Evolutionary conservation across 208 protist genomes (phyloP).

Genomic region (Trichomonas vaginalis): DNA sequence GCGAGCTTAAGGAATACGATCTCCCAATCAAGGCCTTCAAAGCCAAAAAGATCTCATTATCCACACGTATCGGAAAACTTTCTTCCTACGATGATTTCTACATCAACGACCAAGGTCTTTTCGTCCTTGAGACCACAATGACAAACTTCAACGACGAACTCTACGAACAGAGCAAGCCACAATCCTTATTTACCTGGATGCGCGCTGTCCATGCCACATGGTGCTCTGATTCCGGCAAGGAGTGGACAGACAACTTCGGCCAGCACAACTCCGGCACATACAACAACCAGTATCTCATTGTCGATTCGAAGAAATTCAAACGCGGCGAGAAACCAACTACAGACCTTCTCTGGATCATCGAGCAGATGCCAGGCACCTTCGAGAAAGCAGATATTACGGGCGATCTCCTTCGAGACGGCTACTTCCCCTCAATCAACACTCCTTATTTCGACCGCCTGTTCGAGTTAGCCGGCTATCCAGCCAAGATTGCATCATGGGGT

Average conservation of each 20-base stretch:
- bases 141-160: constrained; percentile 42
- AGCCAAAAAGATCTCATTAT: not conserved
- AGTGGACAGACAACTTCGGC: not conserved
- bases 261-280: constrained; percentile 15
- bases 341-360: constrained; percentile 5
- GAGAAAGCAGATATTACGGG: not conserved
- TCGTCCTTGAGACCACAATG: constrained; percentile 53
- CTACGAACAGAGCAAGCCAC: constrained; percentile 19
- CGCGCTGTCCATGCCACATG: not conserved
- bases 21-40: not conserved
- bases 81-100: constrained; percentile 66
- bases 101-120: constrained; percentile 46
- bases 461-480: not conserved
- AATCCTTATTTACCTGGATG: not conserved
- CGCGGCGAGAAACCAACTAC: not conserved
- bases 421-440: not conserved
- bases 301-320: not conserved
- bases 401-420: not conserved
- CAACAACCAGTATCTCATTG: constrained; percentile 18
- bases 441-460: not conserved
- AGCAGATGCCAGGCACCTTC: not conserved
- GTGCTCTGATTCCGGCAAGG: not conserved
- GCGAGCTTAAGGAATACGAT: not conserved
- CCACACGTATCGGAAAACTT: constrained; percentile 38
- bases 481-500: not conserved